These are phyloP conservation scores for Gymnopus androsaceus DNA, from an alignment of 1,284 basidiomycete genomes.

Conservation along the genomic window DNA sequence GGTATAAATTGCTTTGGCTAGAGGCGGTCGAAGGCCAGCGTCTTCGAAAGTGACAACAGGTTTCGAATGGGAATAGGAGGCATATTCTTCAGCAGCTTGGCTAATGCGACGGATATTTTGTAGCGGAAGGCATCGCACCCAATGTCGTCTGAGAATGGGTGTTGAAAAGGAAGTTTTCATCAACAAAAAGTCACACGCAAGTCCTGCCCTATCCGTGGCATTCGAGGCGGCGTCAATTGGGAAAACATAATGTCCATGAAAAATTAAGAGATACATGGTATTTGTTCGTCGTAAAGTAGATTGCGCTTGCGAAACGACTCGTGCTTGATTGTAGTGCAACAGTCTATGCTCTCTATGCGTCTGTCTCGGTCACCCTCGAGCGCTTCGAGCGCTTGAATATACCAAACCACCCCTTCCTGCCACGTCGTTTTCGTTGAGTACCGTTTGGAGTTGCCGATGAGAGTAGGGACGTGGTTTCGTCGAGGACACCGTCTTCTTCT, in stretches of 20 bases:
- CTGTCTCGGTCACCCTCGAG: not conserved
- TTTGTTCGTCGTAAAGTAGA: not conserved
- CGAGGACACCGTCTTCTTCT: conserved; percentile 4
- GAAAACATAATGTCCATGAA: not conserved
- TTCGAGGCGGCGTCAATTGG: too few relatives aligned
- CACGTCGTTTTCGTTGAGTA: conserved; percentile 30
- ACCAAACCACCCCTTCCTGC: conserved; percentile 45
- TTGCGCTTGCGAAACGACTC: not conserved
- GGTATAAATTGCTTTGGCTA: conserved; percentile 48
- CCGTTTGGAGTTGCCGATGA: conserved; percentile 41
- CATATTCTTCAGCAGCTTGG: conserved; percentile 21
- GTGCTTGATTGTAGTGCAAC: not conserved
- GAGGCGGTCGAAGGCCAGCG: conserved; percentile 49
- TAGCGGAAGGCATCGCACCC: conserved; percentile 15
- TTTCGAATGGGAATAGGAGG: conserved; percentile 4
- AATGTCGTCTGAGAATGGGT: conserved; percentile 8
- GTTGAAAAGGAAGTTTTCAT: conserved; percentile 33
- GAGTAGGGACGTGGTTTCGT: conserved; percentile 61
- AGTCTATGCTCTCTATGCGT: too few relatives aligned
- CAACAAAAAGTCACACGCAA: conserved; percentile 6
- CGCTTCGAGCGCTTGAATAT: conserved; percentile 48
- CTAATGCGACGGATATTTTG: conserved; percentile 22
- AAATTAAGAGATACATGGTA: not conserved
- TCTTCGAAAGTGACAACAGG: conserved; percentile 42
- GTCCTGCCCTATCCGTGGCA: too few relatives aligned